Percentiles rank a stretch among this genome's conserved stretches.
phyloP scores from a whole-genome alignment of 805 yeast genomes.

The Ogataea populi-albae region DNA sequence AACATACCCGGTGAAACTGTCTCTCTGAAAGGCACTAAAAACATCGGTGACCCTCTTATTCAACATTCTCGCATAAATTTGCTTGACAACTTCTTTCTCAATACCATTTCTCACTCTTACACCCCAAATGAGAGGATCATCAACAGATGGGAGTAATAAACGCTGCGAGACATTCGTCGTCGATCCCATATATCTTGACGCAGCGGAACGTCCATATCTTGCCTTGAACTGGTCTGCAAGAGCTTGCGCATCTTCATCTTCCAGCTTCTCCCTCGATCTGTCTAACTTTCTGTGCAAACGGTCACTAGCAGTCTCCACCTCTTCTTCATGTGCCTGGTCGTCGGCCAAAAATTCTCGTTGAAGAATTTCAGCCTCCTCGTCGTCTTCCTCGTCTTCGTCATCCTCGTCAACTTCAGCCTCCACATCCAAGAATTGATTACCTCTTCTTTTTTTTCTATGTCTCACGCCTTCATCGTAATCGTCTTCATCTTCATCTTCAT shows the following conservation, averaged over 20 bases:
- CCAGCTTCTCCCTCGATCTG: slow-evolving; percentile 72
- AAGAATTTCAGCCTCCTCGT: slow-evolving; percentile 87
- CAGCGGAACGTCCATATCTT: slow-evolving; percentile 83
- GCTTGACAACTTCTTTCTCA: slow-evolving; percentile 87
- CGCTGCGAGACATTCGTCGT: slow-evolving; percentile 91
- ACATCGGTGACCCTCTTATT: slow-evolving; percentile 79
- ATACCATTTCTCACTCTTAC: slow-evolving; percentile 89
- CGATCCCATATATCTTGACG: slow-evolving; percentile 77
- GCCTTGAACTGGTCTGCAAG: slow-evolving; percentile 90
- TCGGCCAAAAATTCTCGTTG: slow-evolving; percentile 80
- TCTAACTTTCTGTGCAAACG: slow-evolving; percentile 90
- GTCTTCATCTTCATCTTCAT: slow-evolving; percentile 44
- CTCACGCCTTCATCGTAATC: slow-evolving; percentile 58
- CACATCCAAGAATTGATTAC: slow-evolving; percentile 92
- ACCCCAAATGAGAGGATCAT: slow-evolving; percentile 96
- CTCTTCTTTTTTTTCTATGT: slow-evolving; percentile 46
- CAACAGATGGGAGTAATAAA: slow-evolving; percentile 88
- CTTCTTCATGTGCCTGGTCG: slow-evolving; percentile 66
- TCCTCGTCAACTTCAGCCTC: slow-evolving; percentile 99
- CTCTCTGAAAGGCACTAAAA: slow-evolving; percentile 89
- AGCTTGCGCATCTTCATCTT: slow-evolving; percentile 92
- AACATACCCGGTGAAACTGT: slow-evolving; percentile 85
- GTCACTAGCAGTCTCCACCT: slow-evolving; percentile 47
- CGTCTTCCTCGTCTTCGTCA: slow-evolving; percentile 90
- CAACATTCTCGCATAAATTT: slow-evolving; percentile 77